These are phyloP conservation scores for Debaryomyces robertsiae DNA, from an alignment of 1,139 yeast species.

Conservation along the genomic window DNA sequence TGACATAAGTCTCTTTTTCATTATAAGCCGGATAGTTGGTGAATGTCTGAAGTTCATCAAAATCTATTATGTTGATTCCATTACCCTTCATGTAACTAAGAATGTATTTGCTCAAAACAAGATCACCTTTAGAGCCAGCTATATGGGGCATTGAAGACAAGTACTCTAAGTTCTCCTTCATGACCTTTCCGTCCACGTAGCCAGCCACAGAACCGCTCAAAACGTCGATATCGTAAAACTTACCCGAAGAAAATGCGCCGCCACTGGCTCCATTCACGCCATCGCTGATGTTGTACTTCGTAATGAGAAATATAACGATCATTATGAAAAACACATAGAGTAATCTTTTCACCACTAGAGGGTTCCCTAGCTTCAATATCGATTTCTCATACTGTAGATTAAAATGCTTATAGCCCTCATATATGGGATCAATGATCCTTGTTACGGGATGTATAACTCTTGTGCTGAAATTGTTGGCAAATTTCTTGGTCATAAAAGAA, in stretches of 20 bases:
- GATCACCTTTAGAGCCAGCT: conserved; percentile 87
- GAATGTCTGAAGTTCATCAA: conserved; percentile 53
- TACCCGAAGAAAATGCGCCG: conserved; percentile 55
- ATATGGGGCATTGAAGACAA: conserved; percentile 82
- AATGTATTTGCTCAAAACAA: conserved; percentile 67
- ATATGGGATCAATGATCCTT: conserved; percentile 67
- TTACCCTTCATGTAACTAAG: conserved; percentile 57
- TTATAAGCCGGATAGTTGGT: conserved; percentile 54
- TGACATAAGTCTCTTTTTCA: conserved; percentile 30
- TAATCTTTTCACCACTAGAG: conserved; percentile 77
- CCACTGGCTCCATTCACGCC: conserved; percentile 45
- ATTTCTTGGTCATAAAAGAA: conserved; percentile 31
- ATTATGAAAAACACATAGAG: conserved; percentile 70
- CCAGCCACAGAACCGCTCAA: conserved; percentile 51
- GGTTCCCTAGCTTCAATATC: conserved; percentile 75
- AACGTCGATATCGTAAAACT: conserved; percentile 60
- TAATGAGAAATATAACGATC: conserved; percentile 54
- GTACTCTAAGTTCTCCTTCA: conserved; percentile 75
- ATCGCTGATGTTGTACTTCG: conserved; percentile 56
- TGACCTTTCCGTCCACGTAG: conserved; percentile 55
- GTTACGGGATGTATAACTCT: conserved; percentile 56
- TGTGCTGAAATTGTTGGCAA: conserved; percentile 43
- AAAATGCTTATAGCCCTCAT: conserved; percentile 53
- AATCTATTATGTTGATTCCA: conserved; percentile 55
- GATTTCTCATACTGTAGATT: conserved; percentile 54